A percentile compares a stretch with the other conserved stretches of the same genome.
phyloP scores from a whole-genome alignment of 495 filamentous ascomycete genomes.

The Stereocaulon alpinum region DNA sequence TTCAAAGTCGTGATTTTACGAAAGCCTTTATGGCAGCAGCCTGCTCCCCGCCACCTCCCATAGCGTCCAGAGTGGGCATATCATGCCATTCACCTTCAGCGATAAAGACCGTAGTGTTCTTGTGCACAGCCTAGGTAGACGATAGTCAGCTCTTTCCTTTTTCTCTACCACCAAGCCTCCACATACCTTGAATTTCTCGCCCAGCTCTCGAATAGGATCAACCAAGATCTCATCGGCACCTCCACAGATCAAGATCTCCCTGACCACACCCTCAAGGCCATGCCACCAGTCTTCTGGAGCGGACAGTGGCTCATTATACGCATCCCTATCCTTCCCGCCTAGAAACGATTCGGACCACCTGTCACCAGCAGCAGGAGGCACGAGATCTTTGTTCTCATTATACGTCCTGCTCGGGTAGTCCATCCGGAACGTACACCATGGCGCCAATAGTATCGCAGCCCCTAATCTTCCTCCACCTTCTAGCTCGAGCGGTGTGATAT shows the following conservation, averaged over 20 bases:
- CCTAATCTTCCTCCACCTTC: conserved; percentile 8
- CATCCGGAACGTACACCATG: conserved; percentile 44
- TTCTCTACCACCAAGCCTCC: no score
- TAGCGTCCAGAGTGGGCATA: background rate
- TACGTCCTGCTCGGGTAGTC: conserved; percentile 30
- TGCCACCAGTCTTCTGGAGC: conserved; percentile 48
- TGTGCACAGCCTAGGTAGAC: conserved; percentile 15
- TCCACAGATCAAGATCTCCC: conserved; percentile 40
- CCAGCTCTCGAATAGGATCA: conserved; percentile 44
- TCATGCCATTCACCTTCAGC: conserved; percentile 20
- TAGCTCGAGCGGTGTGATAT: conserved; percentile 29
- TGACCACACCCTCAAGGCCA: conserved; percentile 30
- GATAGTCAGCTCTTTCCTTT: no score
- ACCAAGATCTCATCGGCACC: conserved; percentile 49
- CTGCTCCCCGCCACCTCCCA: conserved; percentile 7
- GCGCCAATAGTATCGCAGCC: conserved; percentile 41
- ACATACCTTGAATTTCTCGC: conserved; percentile 22
- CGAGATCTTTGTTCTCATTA: conserved; percentile 43
- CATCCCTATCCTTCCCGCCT: conserved; percentile 33
- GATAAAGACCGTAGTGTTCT: conserved; percentile 6
- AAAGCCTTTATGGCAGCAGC: conserved; percentile 5
- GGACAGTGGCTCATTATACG: conserved; percentile 43
- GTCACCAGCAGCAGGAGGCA: conserved; percentile 25
- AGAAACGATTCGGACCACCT: conserved; percentile 41
- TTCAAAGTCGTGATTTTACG: background rate